Evolutionary conservation across 75 land plant genomes (phyloP), one percentile per base, ranked within the genome.

Genomic region (Selaginella tamariscina): DNA sequence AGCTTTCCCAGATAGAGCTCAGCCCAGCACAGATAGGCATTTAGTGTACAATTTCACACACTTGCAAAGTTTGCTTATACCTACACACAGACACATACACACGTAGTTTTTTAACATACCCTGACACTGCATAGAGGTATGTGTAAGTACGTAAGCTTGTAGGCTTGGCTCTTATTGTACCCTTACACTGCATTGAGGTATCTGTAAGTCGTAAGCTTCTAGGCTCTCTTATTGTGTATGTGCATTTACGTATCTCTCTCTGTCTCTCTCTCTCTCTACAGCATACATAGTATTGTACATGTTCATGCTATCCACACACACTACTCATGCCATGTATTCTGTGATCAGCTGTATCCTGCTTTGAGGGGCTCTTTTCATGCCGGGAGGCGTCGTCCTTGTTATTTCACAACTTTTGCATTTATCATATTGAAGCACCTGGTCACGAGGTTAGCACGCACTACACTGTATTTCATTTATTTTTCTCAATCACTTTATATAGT

Each of bases 321-420:
- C 24, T 18, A 5, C 2, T n/a, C 21, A 2, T 20, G 5, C 33
- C n/a, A 32, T 15, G 31, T n/a, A n/a, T 39, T 15, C 15, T 39
- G 5, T 21, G 29, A 39, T 49, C 87, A 92, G 97, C 79, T 77
- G 59, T 81, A 77, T 86, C 90, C 28, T 92, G 97, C 71, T 92
- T 89, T 30, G 91, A 84, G 81, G 97, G 97, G 23, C 70, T 92
- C 32, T 84, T 92, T 75, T 76, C 81, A 55, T 89, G 86, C 66
- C 85, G 87, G 2, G 95, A 92, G 75, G 86, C 93, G 59, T 76
- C 82, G 24, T 77, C 84, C 24, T 73, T 86, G 74, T 68, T 92
- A 31, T 85, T 89, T 28, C 84, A 88, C 70, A 88, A 92, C 65
- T 92, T 92, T 75, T 88, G 97, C 80, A 81, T 92, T 13, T 92